These are phyloP conservation scores for Phytophthora tubulina DNA, from an alignment of 352 stramenopile genomes.

Conservation along the genomic window DNA sequence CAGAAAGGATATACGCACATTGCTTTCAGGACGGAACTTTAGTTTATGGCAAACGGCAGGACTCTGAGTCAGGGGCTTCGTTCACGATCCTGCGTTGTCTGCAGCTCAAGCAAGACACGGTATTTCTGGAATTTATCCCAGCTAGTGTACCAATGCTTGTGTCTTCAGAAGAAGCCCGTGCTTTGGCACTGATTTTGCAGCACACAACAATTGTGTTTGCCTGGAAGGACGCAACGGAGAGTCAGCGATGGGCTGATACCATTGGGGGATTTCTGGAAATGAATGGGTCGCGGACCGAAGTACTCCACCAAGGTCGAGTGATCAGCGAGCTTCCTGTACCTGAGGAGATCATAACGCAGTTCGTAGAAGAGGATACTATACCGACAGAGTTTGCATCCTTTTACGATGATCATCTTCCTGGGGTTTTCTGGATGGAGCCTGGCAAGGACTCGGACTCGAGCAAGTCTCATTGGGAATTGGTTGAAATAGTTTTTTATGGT, in stretches of 20 bases:
- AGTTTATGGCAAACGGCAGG: slow-evolving; percentile 37
- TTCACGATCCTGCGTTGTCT: slow-evolving; percentile 38
- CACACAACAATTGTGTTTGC: slow-evolving; percentile 31
- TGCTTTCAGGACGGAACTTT: slow-evolving; percentile 51
- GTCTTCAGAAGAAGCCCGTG: slow-evolving; percentile 12
- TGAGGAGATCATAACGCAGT: slow-evolving; percentile 29
- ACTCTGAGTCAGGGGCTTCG: not conserved
- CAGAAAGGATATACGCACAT: slow-evolving; percentile 38
- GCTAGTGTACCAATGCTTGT: slow-evolving; percentile 31
- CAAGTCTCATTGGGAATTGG: slow-evolving; percentile 43
- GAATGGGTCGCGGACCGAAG: slow-evolving; percentile 42
- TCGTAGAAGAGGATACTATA: slow-evolving; percentile 15
- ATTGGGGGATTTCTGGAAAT: slow-evolving; percentile 47
- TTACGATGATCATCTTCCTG: slow-evolving; percentile 58
- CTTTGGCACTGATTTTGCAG: slow-evolving; percentile 42
- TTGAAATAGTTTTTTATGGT: slow-evolving; percentile 52
- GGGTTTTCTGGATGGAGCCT: slow-evolving; percentile 54
- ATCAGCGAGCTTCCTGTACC: slow-evolving; percentile 40
- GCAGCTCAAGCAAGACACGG: slow-evolving; percentile 53
- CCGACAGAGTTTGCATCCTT: slow-evolving; percentile 50
- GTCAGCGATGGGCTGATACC: slow-evolving; percentile 43
- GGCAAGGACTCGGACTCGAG: slow-evolving; percentile 6
- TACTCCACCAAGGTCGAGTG: slow-evolving; percentile 32
- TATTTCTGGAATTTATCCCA: slow-evolving; percentile 52
- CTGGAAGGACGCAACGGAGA: slow-evolving; percentile 28